Evolutionary conservation across 2,329 filamentous ascomycete species (phyloP).

Genomic region (Pseudopyrenochaeta lycopersici): DNA sequence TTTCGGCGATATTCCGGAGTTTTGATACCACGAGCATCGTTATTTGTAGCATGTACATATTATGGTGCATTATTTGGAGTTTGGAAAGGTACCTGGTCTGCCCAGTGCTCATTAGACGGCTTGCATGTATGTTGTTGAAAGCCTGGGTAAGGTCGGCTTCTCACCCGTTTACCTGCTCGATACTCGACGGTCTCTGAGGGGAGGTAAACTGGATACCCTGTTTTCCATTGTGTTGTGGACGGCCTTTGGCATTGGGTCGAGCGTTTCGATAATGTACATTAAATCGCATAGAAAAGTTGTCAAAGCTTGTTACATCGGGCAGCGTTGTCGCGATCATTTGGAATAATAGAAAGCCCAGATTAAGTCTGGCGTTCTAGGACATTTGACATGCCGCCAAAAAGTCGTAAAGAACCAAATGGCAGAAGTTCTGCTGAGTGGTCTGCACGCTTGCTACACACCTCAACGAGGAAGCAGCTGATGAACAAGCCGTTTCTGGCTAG

Average conservation of each 20-base stretch:
- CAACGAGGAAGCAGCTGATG: neutral
- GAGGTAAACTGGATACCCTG: neutral
- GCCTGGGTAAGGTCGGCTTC: neutral
- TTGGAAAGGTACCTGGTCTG: neutral
- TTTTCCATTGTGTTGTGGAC: neutral
- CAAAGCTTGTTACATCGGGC: neutral
- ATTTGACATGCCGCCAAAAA: neutral
- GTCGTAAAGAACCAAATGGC: too few species aligned
- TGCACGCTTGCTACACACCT: too few species aligned
- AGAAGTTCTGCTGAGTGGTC: constrained; percentile 1
- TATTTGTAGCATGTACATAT: constrained; percentile 18
- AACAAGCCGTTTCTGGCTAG: constrained; percentile 11
- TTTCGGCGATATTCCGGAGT: constrained; percentile 28
- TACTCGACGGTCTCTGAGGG: neutral
- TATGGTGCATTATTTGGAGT: constrained; percentile 25
- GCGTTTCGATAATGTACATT: neutral
- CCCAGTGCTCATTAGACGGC: neutral
- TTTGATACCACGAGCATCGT: constrained; percentile 28
- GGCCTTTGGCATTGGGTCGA: constrained; percentile 2
- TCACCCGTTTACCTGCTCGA: neutral
- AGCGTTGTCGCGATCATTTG: too few species aligned
- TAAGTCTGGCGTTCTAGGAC: too few species aligned
- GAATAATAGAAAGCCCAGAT: too few species aligned
- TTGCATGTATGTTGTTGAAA: neutral
- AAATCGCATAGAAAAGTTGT: neutral